Conservation (phyloP, 2,329 filamentous ascomycete genomes). For the Pseudogymnoascus destructans region DNA sequence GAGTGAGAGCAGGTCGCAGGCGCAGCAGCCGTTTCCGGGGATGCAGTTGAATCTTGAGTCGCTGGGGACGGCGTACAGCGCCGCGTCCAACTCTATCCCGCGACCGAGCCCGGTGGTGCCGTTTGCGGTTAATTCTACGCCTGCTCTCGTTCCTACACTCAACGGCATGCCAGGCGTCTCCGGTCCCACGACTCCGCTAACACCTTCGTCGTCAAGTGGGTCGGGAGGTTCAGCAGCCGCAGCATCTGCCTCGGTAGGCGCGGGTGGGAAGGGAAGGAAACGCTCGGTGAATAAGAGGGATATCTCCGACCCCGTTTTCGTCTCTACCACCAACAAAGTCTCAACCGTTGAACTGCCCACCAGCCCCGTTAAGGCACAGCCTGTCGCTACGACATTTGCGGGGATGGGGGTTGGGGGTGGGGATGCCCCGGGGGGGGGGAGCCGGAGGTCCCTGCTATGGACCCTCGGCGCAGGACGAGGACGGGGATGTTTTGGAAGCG, state of each 20-base stretch:
- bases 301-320: slow-evolving; percentile 25
- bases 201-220: slow-evolving; percentile 16
- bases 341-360: neutral
- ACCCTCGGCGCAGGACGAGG: neutral
- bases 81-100: slow-evolving; percentile 16
- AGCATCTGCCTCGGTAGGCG: too few species aligned
- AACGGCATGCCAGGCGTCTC: neutral
- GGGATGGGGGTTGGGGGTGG: neutral
- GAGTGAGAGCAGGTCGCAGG: slow-evolving; percentile 22
- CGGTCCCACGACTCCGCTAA: slow-evolving; percentile 9
- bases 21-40: slow-evolving; percentile 16
- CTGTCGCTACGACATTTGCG: neutral
- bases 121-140: slow-evolving; percentile 23
- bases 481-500: neutral
- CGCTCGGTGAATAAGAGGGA: slow-evolving; percentile 25
- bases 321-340: slow-evolving; percentile 20
- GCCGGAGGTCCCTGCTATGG: neutral
- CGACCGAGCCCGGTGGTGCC: slow-evolving; percentile 24
- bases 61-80: slow-evolving; percentile 15
- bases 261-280: slow-evolving; percentile 19
- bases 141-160: neutral
- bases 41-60: neutral
- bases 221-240: slow-evolving; percentile 5
- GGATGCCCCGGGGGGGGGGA: neutral
- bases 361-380: neutral